Conservation (phyloP, 116 monocot genomes). For the Trichopus zeylanicus region DNA sequence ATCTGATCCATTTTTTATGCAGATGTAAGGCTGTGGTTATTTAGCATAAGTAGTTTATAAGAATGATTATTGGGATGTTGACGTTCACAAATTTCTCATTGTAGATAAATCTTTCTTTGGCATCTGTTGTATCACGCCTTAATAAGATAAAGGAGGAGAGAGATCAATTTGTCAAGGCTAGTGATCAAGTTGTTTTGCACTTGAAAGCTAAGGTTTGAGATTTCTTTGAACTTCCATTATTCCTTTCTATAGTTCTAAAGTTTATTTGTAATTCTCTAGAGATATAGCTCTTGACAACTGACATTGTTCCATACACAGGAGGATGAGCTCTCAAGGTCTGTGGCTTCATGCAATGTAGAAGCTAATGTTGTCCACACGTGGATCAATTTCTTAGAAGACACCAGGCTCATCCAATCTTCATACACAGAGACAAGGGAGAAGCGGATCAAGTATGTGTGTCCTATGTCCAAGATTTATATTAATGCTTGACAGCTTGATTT, state of each 20-base stretch:
- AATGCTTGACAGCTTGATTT: not conserved
- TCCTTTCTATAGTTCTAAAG: too few relatives aligned
- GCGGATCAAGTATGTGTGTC: slow-evolving; percentile 46
- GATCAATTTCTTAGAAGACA: slow-evolving; percentile 92
- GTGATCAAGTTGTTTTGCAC: slow-evolving; percentile 61
- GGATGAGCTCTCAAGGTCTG: slow-evolving; percentile 74
- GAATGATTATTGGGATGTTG: not conserved
- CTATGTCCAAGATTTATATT: not conserved
- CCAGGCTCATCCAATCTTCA: slow-evolving; percentile 60
- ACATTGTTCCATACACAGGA: slow-evolving; percentile 37
- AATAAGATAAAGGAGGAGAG: slow-evolving; percentile 87
- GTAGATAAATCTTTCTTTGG: slow-evolving; percentile 71
- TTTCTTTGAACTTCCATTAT: not conserved
- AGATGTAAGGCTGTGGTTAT: too few relatives aligned
- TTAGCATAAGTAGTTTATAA: too few relatives aligned
- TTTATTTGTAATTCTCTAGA: not conserved
- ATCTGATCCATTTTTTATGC: too few relatives aligned
- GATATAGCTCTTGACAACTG: not conserved
- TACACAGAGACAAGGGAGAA: slow-evolving; percentile 51
- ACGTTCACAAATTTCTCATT: not conserved
- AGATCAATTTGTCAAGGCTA: slow-evolving; percentile 90
- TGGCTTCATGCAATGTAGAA: slow-evolving; percentile 84
- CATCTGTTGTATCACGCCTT: slow-evolving; percentile 40
- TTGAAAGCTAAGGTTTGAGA: slow-evolving; percentile 66
- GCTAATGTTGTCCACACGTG: slow-evolving; percentile 57